Base-by-base conservation (phyloP, 1,284 basidiomycete genomes). In the Cutaneotrichosporon arboriforme region DNA sequence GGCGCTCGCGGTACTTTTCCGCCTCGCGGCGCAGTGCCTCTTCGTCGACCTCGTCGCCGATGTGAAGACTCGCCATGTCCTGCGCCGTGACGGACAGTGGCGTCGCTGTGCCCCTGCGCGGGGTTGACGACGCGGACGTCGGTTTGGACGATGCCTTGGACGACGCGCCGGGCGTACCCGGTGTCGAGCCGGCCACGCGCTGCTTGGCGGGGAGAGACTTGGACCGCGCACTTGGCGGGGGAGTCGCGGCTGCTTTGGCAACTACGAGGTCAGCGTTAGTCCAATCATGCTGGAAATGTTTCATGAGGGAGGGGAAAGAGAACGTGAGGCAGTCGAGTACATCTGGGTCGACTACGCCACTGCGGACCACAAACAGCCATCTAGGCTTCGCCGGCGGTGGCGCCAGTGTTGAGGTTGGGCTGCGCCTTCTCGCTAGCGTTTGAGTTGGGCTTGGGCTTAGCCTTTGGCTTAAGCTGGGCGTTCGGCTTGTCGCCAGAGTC, bases 61-160 rank as follows among this genome's bases (percentile, higher is more conserved):
- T 75, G 70, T 88, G 88, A 57, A 91, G 74, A 5, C 80, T 87
- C 22, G 84, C 81, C 49, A 93, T 75, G 75, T 93, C 91, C 22
- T 65, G 52, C 38, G 31, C 53, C 4, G 55, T 39, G 7, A 13
- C 58, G 7, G 56, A 63, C 13, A 67, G 23, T 7, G 59, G 55
- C 10, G 55, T 57, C 1, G 49, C 72, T 58, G 81, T 76, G 46
- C 83, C 79, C 69, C 85, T 81, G 62, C 50, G 38, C 26, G 60
- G 42, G 49, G 65, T 46, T 67, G 68, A 17, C 61, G 53, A 10
- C 4, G 26, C 31, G 1, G 53, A 58, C 2, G 48, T 47, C 43
- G 62, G 50, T 58, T 63, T 55, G 56, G 55, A 56, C 48, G 54
- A 52, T 36, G 58, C 49, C 60, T 68, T 57, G 60, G 54, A 49